phyloP scores from a whole-genome alignment of 1,139 yeast species.

The Citeromyces hawaiiensis region DNA sequence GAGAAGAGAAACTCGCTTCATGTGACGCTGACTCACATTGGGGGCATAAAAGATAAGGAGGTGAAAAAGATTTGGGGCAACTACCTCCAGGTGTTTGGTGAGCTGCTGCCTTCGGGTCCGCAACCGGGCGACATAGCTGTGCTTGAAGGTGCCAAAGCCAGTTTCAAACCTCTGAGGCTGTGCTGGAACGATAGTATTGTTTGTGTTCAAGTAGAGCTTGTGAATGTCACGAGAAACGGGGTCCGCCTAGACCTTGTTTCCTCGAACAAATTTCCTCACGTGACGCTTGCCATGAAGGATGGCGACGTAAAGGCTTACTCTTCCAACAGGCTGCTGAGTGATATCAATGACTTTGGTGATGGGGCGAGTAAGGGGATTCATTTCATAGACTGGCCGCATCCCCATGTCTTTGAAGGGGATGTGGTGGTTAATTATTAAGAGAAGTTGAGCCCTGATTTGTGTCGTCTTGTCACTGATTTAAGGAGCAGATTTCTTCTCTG shows the following conservation, averaged over 20 bases:
- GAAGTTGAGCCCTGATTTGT: no score
- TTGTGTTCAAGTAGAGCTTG: constrained; percentile 39
- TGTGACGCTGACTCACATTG: constrained; percentile 59
- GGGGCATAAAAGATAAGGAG: constrained; percentile 12
- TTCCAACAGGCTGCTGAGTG: constrained; percentile 28
- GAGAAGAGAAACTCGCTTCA: constrained; percentile 45
- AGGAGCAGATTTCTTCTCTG: no score
- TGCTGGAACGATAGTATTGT: constrained; percentile 40
- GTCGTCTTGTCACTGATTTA: no score
- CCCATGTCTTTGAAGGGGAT: neutral
- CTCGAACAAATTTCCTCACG: constrained; percentile 45
- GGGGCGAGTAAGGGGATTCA: neutral
- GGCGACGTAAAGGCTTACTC: constrained; percentile 34
- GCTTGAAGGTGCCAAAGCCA: constrained; percentile 15
- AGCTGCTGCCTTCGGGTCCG: constrained; percentile 7
- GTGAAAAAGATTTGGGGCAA: constrained; percentile 8
- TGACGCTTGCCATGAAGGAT: constrained; percentile 58
- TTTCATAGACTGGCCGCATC: neutral
- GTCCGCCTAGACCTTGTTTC: constrained; percentile 13
- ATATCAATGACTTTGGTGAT: constrained; percentile 1
- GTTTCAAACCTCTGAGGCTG: constrained; percentile 27
- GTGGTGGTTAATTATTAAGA: neutral
- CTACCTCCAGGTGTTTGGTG: constrained; percentile 4
- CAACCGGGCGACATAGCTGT: constrained; percentile 4
- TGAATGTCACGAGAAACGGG: constrained; percentile 13